phyloP scores from a whole-genome alignment of 2,329 filamentous ascomycete genomes.

The Penicillium sp. region DNA sequence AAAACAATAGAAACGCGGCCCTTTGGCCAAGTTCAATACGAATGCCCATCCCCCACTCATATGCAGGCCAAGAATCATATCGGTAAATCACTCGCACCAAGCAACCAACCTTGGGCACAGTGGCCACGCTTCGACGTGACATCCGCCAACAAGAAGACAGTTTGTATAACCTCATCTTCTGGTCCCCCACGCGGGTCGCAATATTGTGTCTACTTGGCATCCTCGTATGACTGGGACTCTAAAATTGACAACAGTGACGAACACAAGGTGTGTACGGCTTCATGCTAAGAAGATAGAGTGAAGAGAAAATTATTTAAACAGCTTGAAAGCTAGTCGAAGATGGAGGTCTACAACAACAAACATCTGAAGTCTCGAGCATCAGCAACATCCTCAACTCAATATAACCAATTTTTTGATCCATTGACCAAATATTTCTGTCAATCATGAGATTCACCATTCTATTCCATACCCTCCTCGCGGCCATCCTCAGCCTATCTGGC shows the following conservation, averaged over 20 bases:
- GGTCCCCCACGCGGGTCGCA: not conserved
- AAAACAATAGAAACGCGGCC: conserved; percentile 1
- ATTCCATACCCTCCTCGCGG: not conserved
- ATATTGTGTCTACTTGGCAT: not conserved
- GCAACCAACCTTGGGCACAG: not conserved
- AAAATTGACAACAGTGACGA: not conserved
- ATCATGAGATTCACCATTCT: conserved; percentile 1
- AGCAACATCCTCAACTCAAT: not conserved
- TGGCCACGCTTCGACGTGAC: not conserved
- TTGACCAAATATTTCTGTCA: not conserved
- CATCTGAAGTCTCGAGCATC: not conserved
- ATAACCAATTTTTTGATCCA: not conserved
- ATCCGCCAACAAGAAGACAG: not conserved
- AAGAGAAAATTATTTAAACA: not conserved
- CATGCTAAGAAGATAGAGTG: not conserved
- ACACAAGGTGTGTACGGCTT: not conserved
- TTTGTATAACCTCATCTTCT: not conserved
- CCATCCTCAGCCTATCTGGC: not conserved
- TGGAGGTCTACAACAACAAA: conserved; percentile 1
- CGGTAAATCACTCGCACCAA: not conserved
- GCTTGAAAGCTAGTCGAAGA: not conserved
- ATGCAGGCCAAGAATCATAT: too few species aligned
- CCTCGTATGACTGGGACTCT: not conserved
- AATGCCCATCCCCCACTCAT: not conserved
- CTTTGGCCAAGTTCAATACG: conserved; percentile 6